Evolutionary conservation across 1,284 basidiomycete genomes (phyloP), one percentile per base, ranked within the genome.

Genomic region (Moesziomyces antarcticus): DNA sequence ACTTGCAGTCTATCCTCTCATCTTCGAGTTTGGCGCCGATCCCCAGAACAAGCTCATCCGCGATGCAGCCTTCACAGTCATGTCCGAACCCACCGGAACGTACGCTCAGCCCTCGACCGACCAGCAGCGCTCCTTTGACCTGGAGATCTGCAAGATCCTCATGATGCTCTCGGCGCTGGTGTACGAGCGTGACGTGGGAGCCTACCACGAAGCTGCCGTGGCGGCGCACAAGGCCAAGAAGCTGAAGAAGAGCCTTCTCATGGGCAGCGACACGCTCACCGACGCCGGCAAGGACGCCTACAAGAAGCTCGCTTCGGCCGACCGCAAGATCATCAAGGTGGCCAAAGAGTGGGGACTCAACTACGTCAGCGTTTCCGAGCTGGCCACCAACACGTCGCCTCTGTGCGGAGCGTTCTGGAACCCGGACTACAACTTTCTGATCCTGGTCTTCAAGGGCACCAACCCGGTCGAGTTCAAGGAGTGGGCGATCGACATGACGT

Each of bases 391-490:
- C 60, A 76, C 69, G 13, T 73, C 65, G 27, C 68, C 69, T 1
- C 50, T 73, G 18, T 75, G 71, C 48, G 70, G 52, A 21, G 74
- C 74, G 45, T 71, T 72, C 37, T 76, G 61, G 59, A 24, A 64
- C 50, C 75, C 75, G 0, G 48, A 61, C 42, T 50, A 47, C 59
- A 76, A 69, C 48, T 76, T 76, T 43, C 46, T 76, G 44, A 69
- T 73, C 33, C 57, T 76, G 7, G 65, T 66, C 16, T 73, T 76
- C 70, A 69, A 76, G 52, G 84, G 85, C 7, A 85, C 85, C 11
- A 73, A 77, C 37, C 85, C 85, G 20, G 75, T 75, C 37, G 82
- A 85, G 59, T 85, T 85, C 68, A 73, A 66, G 20, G 85, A 85
- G 55, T 85, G 84, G 84, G 66, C 79, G 25, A 70, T 81, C 40